Evolutionary conservation across 768 basidiomycete genomes (phyloP).

Genomic region (Suillus decipiens): DNA sequence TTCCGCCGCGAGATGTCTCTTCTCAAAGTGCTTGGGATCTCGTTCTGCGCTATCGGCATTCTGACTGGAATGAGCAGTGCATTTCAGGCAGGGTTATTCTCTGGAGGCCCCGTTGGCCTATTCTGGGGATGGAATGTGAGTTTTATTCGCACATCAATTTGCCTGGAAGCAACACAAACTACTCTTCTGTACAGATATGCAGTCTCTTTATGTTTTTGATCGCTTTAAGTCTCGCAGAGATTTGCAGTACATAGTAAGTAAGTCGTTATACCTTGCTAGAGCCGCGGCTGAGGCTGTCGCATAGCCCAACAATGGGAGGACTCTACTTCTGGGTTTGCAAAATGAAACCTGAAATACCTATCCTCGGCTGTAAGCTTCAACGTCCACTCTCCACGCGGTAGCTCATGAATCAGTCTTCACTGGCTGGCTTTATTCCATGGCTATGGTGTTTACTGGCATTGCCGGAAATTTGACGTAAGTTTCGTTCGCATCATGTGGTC

Average conservation of each 20-base stretch:
- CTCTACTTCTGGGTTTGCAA: slow-evolving; percentile 66
- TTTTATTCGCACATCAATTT: neutral
- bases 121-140: slow-evolving; percentile 68
- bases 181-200: slow-evolving; percentile 40
- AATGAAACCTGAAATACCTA: slow-evolving; percentile 55
- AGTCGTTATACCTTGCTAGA: neutral
- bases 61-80: slow-evolving; percentile 63
- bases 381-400: neutral
- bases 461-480: slow-evolving; percentile 55
- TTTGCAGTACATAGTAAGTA: slow-evolving; percentile 57
- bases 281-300: slow-evolving; percentile 2
- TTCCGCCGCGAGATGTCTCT: slow-evolving; percentile 60
- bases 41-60: slow-evolving; percentile 62
- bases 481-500: neutral
- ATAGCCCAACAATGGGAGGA: slow-evolving; percentile 56
- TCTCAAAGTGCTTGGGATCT: slow-evolving; percentile 59
- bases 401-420: slow-evolving; percentile 35
- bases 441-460: slow-evolving; percentile 60
- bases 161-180: neutral
- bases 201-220: slow-evolving; percentile 61
- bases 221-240: slow-evolving; percentile 56
- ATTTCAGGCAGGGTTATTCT: slow-evolving; percentile 59
- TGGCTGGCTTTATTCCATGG: slow-evolving; percentile 62
- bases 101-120: slow-evolving; percentile 56
- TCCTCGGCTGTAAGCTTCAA: slow-evolving; percentile 50